phyloP scores from a whole-genome alignment of 1,284 basidiomycete species.

The Stygiomarasmius scandens region DNA sequence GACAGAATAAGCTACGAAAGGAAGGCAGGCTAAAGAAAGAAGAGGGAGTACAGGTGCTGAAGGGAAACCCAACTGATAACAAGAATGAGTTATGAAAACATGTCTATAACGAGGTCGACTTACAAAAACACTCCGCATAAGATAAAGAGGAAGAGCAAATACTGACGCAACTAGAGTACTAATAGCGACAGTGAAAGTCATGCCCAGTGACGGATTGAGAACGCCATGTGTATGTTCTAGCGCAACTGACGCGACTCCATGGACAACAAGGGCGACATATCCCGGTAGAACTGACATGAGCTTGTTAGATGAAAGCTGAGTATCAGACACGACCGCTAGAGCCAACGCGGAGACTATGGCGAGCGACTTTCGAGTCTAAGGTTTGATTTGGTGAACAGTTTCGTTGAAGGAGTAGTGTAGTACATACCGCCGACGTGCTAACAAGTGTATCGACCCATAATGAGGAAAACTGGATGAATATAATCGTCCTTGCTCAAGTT shows the following conservation, averaged over 20 bases:
- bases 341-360: constrained; percentile 47
- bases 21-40: constrained; percentile 56
- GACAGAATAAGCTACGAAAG: constrained; percentile 58
- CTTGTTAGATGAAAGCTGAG: constrained; percentile 47
- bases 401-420: not conserved
- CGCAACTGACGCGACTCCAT: constrained; percentile 59
- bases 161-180: constrained; percentile 64
- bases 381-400: not conserved
- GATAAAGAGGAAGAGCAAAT: constrained; percentile 64
- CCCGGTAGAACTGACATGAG: constrained; percentile 55
- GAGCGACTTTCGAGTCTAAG: constrained; percentile 48
- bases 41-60: constrained; percentile 49
- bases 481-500: constrained; percentile 61
- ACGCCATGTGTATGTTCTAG: constrained; percentile 63
- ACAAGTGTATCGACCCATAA: constrained; percentile 62
- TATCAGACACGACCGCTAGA: constrained; percentile 57
- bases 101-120: constrained; percentile 23
- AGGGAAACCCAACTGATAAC: constrained; percentile 30
- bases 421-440: constrained; percentile 47
- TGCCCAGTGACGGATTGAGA: constrained; percentile 58
- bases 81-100: constrained; percentile 3
- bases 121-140: constrained; percentile 60
- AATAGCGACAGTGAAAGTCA: constrained; percentile 52
- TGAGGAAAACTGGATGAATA: constrained; percentile 69
- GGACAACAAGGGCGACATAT: constrained; percentile 62